Evolutionary conservation across 139 green algal genomes (phyloP), one percentile per base, ranked within the genome.

Genomic region (Coccomyxa sp.): DNA sequence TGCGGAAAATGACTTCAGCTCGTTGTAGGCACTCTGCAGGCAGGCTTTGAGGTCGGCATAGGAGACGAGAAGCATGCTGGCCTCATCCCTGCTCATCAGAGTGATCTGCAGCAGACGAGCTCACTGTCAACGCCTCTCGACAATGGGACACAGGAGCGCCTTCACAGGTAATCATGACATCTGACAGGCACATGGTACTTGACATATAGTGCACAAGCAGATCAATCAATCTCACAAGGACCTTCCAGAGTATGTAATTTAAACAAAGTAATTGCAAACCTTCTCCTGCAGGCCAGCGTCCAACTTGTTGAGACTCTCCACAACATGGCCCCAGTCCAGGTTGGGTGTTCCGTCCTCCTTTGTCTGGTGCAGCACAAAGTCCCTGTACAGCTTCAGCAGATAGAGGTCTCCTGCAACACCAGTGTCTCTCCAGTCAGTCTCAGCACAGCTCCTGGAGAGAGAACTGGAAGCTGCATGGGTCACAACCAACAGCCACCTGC

Each of bases 271-370:
- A n/a, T n/a, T n/a, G n/a, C n/a, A n/a, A n/a, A 74, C 83, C 80
- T 93, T 86, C 78, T 96, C 93, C 0, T 81, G 83, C 39, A 95
- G 84, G 2, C 92, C 93, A 0, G 90, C 89, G 68, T 97, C 93
- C 40, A 93, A 72, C 84, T 98, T 98, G 85, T 97, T 97, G 16
- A 98, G 88, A 0, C 82, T 80, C 79, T 98, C 95, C 7, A 92
- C 77, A 14, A 95, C 80, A 74, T 95, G 88, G 6, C 94, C 94
- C 91, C 92, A 98, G 82, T 98, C 95, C 70, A 97, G 64, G 55
- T 88, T 27, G 7, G 92, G 94, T 5, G 39, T 75, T 0, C 94
- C 94, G 39, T 94, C 87, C 71, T 93, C 86, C 14, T 78, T 72
- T 7, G 78, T 79, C 78, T 97, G 92, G 81, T 97, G 91, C 77